Base-by-base conservation (phyloP, 1,284 basidiomycete species). In the Cerioporus squamosus region DNA sequence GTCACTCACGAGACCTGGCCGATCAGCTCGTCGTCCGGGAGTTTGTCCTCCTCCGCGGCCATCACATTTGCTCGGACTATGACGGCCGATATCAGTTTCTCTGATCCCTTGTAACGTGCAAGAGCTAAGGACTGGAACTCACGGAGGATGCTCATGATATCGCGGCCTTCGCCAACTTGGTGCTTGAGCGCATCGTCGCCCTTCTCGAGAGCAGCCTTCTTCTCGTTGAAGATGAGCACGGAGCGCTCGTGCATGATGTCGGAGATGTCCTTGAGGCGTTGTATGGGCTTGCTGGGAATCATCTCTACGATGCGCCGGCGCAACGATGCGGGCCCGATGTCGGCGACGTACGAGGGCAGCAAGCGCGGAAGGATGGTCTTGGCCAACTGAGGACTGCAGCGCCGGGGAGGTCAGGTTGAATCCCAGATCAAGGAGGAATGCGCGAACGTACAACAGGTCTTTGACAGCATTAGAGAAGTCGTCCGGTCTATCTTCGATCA, bases 131-230 rank as follows among this genome's bases (percentile, higher is more conserved):
- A 9, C 1, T 29, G 29, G 38, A 26, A 61, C 70, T 54, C 51
- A 73, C 73, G 57, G 2, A 75, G 64, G 22, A 72, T 65, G 51
- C 72, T 74, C 66, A 74, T 66, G 44, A 75, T 70, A 51, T 75
- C 72, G 44, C 68, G 65, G 8, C 71, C 72, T 56, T 67, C 66
- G 26, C 66, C 68, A 22, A 68, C 62, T 36, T 65, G 62, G 12
- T 63, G 65, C 48, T 62, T 60, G 4, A 70, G 44, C 24, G 61
- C 60, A 6, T 68, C 60, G 53, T 71, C 66, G 18, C 64, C 68
- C n/a, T 60, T 48, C 43, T 57, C 61, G 12, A 68, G 44, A 5
- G 62, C 68, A 17, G 51, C 61, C 50, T 64, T 68, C 62, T 70
- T 72, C 38, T 53, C 52, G 22, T 64, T 47, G 52, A 56, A 66